These are phyloP conservation scores for Trichoderma orchidacearum DNA, from an alignment of 495 filamentous ascomycete species.

Conservation along the genomic window DNA sequence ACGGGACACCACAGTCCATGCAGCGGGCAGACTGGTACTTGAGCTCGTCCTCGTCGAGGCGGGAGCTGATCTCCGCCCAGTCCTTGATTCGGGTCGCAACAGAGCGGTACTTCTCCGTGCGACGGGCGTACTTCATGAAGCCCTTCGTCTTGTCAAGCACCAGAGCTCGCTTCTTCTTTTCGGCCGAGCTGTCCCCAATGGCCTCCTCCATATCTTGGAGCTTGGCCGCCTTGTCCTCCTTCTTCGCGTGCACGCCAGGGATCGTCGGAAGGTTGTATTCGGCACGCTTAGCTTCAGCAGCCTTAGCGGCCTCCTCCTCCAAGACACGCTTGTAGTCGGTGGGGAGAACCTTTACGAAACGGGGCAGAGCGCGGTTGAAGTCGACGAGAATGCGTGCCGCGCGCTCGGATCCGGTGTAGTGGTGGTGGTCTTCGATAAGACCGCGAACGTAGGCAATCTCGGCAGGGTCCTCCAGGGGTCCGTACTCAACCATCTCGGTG, in stretches of 20 bases:
- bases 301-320: slow-evolving; percentile 72
- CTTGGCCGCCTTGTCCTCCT: slow-evolving; percentile 54
- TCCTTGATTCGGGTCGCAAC: slow-evolving; percentile 79
- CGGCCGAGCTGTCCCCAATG: slow-evolving; percentile 66
- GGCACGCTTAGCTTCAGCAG: slow-evolving; percentile 65
- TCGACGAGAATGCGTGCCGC: slow-evolving; percentile 94
- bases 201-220: slow-evolving; percentile 94
- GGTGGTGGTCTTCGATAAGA: slow-evolving; percentile 94
- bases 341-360: slow-evolving; percentile 90
- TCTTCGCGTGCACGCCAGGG: slow-evolving; percentile 49
- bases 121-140: slow-evolving; percentile 98
- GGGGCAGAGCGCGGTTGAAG: slow-evolving; percentile 83
- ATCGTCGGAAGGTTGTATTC: slow-evolving; percentile 76
- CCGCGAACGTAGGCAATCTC: slow-evolving; percentile 93
- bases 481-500: slow-evolving; percentile 95
- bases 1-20: slow-evolving; percentile 99
- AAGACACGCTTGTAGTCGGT: slow-evolving; percentile 97
- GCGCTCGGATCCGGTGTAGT: slow-evolving; percentile 96
- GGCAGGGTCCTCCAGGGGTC: slow-evolving; percentile 69
- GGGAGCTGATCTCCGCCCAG: slow-evolving; percentile 84
- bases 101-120: slow-evolving; percentile 88
- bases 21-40: slow-evolving; percentile 98
- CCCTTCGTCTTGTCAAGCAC: slow-evolving; percentile 96
- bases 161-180: slow-evolving; percentile 87
- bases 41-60: slow-evolving; percentile 89